Base-by-base conservation (phyloP, 306 rosid genomes). In the Herpetospermum pedunculosum region DNA sequence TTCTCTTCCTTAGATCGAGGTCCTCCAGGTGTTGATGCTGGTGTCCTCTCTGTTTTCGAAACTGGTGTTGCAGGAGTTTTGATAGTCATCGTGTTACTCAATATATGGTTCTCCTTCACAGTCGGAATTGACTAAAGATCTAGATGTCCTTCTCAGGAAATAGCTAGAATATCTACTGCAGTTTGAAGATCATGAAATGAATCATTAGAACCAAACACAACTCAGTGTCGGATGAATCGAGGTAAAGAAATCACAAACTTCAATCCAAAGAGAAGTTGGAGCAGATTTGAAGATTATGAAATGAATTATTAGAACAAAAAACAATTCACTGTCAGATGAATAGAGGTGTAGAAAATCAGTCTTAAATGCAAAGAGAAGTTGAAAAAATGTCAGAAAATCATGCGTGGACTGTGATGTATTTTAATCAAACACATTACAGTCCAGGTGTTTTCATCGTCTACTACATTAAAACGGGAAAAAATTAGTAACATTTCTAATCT, bases 41-140 rank as follows among this genome's bases (percentile, higher is more conserved):
- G 92, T 23, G 96, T 91, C 88, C 96, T 89, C 6, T 91, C 99
- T 14, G 84, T 84, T 81, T 91, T 95, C 6, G 99, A 89, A 81
- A 87, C 81, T 5, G 99, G 99, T 29, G 97, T 95, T 81, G 96
- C 97, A 52, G 99, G 99, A 65, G 97, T 84, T 80, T 84, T 87
- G 15, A 81, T 80, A 23, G 96, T 89, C 99, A 95, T 95, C 55
- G 79, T 83, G 29, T 11, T 29, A 49, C 55, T 69, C 55, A 9
- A 47, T 9, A n/a, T 72, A 48, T 13, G n/a, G n/a, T 28, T 28
- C 28, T 57, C 73, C 72, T 21, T 60, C 58, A 32, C 29, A 30
- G 37, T 48, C 64, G 23, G 19, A 67, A 12, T 6, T 16, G 74
- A 44, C 44, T 69, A 21, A 48, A 69, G 55, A 7, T 23, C 49